These are phyloP conservation scores for Trichoderma atrobrunneum DNA, from an alignment of 2,329 filamentous ascomycete genomes.

Conservation along the genomic window DNA sequence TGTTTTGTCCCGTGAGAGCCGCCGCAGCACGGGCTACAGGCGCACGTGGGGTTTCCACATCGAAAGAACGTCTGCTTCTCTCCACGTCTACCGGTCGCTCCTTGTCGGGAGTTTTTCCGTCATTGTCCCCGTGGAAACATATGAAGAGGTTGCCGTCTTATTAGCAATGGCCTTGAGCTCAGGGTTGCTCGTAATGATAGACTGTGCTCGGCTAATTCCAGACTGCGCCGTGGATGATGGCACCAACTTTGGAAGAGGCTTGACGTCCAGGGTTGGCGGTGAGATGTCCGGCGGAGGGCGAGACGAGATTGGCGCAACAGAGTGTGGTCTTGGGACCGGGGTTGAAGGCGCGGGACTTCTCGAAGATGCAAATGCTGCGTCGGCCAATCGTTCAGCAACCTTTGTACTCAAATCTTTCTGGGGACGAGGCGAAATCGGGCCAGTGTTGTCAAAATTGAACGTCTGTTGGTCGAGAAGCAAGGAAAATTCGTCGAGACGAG, in stretches of 20 bases:
- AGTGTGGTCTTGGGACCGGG: slow-evolving; percentile 31
- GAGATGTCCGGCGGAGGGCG: slow-evolving; percentile 14
- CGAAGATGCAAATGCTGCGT: slow-evolving; percentile 72
- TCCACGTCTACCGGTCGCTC: slow-evolving; percentile 4
- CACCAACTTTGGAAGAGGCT: slow-evolving; percentile 38
- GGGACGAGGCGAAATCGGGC: slow-evolving; percentile 45
- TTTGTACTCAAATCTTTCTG: slow-evolving; percentile 55
- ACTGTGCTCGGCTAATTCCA: slow-evolving; percentile 59
- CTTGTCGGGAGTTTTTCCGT: slow-evolving; percentile 9
- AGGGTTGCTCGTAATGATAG: slow-evolving; percentile 61
- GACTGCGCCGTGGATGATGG: slow-evolving; percentile 42
- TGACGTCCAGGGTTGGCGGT: slow-evolving; percentile 28
- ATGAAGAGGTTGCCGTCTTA: slow-evolving; percentile 36
- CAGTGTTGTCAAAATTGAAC: slow-evolving; percentile 61
- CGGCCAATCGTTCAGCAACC: slow-evolving; percentile 73
- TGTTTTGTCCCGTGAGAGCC: slow-evolving; percentile 3
- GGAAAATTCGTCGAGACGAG: slow-evolving; percentile 89
- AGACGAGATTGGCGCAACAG: slow-evolving; percentile 28
- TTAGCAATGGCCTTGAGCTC: slow-evolving; percentile 58
- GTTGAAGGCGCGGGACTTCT: slow-evolving; percentile 23
- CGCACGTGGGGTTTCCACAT: not conserved
- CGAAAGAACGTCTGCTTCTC: not conserved
- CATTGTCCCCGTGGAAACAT: slow-evolving; percentile 62
- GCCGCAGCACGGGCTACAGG: not conserved
- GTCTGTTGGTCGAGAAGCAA: slow-evolving; percentile 83